Base-by-base conservation (phyloP, 2,329 filamentous ascomycete species). In the Curvularia spicifera region DNA sequence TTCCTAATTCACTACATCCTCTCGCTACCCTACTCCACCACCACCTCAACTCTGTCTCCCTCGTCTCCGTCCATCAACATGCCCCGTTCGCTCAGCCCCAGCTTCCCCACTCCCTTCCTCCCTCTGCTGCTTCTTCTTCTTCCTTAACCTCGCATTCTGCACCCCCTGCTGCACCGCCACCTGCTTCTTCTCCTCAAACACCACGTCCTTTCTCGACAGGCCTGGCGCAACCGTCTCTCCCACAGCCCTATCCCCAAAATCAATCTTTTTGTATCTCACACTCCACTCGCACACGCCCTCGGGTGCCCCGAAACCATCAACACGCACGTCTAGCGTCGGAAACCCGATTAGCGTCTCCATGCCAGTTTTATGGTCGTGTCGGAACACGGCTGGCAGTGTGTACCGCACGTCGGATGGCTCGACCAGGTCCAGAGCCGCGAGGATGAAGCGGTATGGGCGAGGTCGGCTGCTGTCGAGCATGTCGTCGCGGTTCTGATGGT, bases 201-300 rank as follows among this genome's bases (percentile, higher is more conserved):
- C 40, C 7, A 60, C 51, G 5, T 60, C 56, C 7, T 44, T 51
- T 7, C 54, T 56, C 9, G 48, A 54, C 1, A 40, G 50, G 1
- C 64, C 59, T 5, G 61, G 60, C 26, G 57, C 51, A 13, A 68
- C 54, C 37, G 61, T 53, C n/a, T 60, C 51, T 3, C 40, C 51
- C 13, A 49, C 6, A 0, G 33, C 13, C 15, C 46, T 51, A 1
- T 4, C n/a, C 3, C 66, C 65, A n/a, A 64, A 39, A 24, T 68
- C 60, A 5, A 71, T 47, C 29, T 71, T 71, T 52, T 73, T 73
- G 54, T 73, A 73, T 2, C 58, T 57, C 18, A 73, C 66, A 1
- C 48, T 57, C 67, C 67, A 72, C 3, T 54, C 28, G 39, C 64
- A 66, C 2, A 62, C 42, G 6, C 48, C 48, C 9, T 46, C 18